These are phyloP conservation scores for Tuctoria greenei DNA, from an alignment of 176 grass and related monocot genomes.

Conservation along the genomic window DNA sequence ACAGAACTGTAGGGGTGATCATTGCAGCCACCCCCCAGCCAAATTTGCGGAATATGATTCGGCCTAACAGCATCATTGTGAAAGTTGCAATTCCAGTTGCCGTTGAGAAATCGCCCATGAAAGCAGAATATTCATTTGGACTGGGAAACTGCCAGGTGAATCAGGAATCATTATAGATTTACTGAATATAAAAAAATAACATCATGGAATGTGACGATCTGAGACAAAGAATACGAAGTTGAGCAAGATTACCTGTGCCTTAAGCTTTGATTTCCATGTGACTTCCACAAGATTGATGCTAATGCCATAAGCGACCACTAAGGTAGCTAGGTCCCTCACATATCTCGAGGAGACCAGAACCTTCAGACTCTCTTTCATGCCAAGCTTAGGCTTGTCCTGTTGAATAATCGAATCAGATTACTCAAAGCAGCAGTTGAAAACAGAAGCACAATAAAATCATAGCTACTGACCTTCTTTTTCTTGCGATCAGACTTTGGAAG, in stretches of 20 bases:
- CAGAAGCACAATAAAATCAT: not conserved
- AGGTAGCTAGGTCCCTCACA: slow-evolving; percentile 79
- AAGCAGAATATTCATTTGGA: slow-evolving; percentile 83
- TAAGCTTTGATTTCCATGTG: slow-evolving; percentile 97
- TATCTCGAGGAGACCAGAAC: slow-evolving; percentile 75
- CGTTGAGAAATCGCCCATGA: slow-evolving; percentile 92
- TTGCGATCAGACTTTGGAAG: slow-evolving; percentile 71
- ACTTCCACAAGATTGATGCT: slow-evolving; percentile 94
- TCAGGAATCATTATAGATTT: slow-evolving; percentile 7
- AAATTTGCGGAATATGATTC: slow-evolving; percentile 65
- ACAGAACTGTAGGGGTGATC: slow-evolving; percentile 80
- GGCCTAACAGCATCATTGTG: slow-evolving; percentile 82
- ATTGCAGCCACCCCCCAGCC: slow-evolving; percentile 83
- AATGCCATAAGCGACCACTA: slow-evolving; percentile 86
- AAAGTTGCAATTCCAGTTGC: slow-evolving; percentile 85
- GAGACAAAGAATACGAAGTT: slow-evolving; percentile 18
- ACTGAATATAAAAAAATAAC: slow-evolving; percentile 4
- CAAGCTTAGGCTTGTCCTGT: slow-evolving; percentile 80
- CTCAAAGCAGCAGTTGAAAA: slow-evolving; percentile 8
- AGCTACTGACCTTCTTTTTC: slow-evolving; percentile 60
- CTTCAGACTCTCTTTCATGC: slow-evolving; percentile 80
- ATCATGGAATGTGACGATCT: not conserved
- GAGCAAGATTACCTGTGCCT: slow-evolving; percentile 73
- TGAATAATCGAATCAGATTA: slow-evolving; percentile 2
- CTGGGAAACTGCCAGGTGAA: slow-evolving; percentile 72